A percentile compares a stretch with the other conserved stretches of the same genome.
These are phyloP conservation scores for Schwanniomyces etchellsii DNA, from an alignment of 1,139 yeast genomes.

Conservation along the genomic window DNA sequence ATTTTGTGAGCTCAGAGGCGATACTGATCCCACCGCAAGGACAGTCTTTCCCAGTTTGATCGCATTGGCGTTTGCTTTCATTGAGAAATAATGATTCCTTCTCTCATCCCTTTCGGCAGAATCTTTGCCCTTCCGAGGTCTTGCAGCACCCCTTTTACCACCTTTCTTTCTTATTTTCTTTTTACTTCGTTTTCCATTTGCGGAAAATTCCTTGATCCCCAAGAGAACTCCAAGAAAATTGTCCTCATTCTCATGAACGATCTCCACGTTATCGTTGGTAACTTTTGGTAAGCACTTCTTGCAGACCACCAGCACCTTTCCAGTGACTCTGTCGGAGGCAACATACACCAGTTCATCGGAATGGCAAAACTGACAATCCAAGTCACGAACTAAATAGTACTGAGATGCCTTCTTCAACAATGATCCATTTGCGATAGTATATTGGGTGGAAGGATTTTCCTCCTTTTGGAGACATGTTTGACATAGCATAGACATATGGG, in stretches of 20 bases:
- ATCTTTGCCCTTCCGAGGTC: slow-evolving; percentile 1
- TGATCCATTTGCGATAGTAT: slow-evolving; percentile 51
- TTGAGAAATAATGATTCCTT: slow-evolving; percentile 32
- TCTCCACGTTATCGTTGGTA: slow-evolving; percentile 13
- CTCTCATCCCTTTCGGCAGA: slow-evolving; percentile 30
- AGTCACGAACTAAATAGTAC: slow-evolving; percentile 46
- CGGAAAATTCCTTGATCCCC: slow-evolving; percentile 42
- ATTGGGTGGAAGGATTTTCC: slow-evolving; percentile 45
- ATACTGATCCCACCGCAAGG: slow-evolving; percentile 34
- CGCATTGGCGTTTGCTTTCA: slow-evolving; percentile 26
- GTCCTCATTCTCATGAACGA: slow-evolving; percentile 44
- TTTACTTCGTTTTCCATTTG: slow-evolving; percentile 15
- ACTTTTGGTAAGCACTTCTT: slow-evolving; percentile 31
- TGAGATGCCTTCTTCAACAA: slow-evolving; percentile 42
- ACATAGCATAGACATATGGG: slow-evolving; percentile 50
- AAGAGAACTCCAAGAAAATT: slow-evolving; percentile 41
- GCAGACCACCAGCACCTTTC: slow-evolving; percentile 30
- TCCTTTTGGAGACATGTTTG: slow-evolving; percentile 40
- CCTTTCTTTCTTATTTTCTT: slow-evolving; percentile 19
- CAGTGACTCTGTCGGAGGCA: slow-evolving; percentile 15
- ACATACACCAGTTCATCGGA: slow-evolving; percentile 36
- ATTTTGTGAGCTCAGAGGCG: too few relatives aligned
- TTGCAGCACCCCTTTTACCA: slow-evolving; percentile 18
- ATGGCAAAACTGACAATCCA: slow-evolving; percentile 42
- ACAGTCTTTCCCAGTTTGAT: slow-evolving; percentile 38